These are phyloP conservation scores for Sporothrix variecibatus DNA, from an alignment of 2,329 filamentous ascomycete genomes.

Conservation along the genomic window DNA sequence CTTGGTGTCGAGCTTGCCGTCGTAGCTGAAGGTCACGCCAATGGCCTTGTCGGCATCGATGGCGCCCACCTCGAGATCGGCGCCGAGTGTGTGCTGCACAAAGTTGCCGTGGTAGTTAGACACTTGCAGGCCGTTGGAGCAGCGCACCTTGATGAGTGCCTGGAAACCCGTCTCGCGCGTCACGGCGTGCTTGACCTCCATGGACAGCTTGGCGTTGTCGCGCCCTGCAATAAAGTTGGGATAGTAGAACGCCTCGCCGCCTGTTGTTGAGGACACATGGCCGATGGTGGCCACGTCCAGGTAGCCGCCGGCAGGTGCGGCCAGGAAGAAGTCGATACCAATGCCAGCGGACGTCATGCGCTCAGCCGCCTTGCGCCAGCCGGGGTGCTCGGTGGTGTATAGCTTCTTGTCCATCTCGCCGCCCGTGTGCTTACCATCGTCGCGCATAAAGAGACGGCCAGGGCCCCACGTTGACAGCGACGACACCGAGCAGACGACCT, in stretches of 20 bases:
- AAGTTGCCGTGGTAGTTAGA: constrained; percentile 96
- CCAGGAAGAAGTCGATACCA: constrained; percentile 92
- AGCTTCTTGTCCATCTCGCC: constrained; percentile 92
- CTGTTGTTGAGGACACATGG: constrained; percentile 83
- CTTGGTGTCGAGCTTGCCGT: constrained; percentile 96
- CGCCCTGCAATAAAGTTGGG: constrained; percentile 90
- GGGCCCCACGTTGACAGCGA: constrained; percentile 92
- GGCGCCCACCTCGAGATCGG: constrained; percentile 89
- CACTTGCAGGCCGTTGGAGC: constrained; percentile 93
- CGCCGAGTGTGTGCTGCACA: constrained; percentile 90
- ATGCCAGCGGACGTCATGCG: constrained; percentile 86
- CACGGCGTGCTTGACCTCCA: constrained; percentile 83
- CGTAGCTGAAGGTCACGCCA: constrained; percentile 88
- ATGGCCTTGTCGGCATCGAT: constrained; percentile 94
- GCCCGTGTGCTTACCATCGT: constrained; percentile 82
- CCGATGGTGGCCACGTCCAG: constrained; percentile 93
- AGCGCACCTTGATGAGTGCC: constrained; percentile 96
- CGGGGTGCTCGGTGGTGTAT: constrained; percentile 84
- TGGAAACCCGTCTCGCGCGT: constrained; percentile 92
- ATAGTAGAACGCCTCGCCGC: constrained; percentile 94
- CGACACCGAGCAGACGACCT: constrained; percentile 83
- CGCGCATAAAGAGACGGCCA: constrained; percentile 78
- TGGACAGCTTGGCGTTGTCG: constrained; percentile 78
- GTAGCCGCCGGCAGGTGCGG: constrained; percentile 85
- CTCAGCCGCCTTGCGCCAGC: constrained; percentile 81